Conservation (phyloP, 2,329 filamentous ascomycete genomes). For the Cladophialophora bantiana region DNA sequence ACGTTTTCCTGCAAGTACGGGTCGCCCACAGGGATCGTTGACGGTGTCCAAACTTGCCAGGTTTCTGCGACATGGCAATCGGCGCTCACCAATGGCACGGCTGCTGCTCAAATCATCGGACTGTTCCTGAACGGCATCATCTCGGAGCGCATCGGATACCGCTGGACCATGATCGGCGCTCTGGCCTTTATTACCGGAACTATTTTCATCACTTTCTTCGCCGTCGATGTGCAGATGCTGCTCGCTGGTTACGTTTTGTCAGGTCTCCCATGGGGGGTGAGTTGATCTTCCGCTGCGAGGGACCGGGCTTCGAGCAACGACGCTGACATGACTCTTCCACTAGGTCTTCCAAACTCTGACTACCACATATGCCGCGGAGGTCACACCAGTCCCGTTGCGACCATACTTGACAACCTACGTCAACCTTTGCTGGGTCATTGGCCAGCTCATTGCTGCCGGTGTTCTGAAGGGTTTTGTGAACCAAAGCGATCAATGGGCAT, state of each 20-base stretch:
- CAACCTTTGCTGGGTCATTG: conserved; percentile 52
- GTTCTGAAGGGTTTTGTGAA: conserved; percentile 45
- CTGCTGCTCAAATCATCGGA: conserved; percentile 41
- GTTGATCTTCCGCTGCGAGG: neutral
- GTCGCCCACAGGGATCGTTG: conserved; percentile 26
- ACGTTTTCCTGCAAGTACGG: conserved; percentile 39
- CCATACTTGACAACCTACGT: conserved; percentile 48
- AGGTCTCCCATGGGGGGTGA: conserved; percentile 49
- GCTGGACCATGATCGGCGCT: conserved; percentile 42
- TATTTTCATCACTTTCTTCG: conserved; percentile 53
- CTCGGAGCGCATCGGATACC: conserved; percentile 56
- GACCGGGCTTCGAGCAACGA: neutral
- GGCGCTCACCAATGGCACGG: conserved; percentile 48
- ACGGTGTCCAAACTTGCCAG: conserved; percentile 36
- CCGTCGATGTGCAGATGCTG: conserved; percentile 46
- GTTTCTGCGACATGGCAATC: conserved; percentile 51
- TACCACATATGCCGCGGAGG: conserved; percentile 49
- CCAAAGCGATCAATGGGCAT: conserved; percentile 45
- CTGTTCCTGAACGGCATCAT: conserved; percentile 40
- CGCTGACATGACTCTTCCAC: neutral
- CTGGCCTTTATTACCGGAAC: conserved; percentile 41
- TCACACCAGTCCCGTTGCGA: conserved; percentile 47
- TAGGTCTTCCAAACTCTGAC: conserved; percentile 46
- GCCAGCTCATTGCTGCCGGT: conserved; percentile 49
- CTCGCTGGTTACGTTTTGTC: conserved; percentile 49